Evolutionary conservation across 495 filamentous ascomycete species (phyloP), one percentile per base, ranked within the genome.

Genomic region (Hamigera avellanea): DNA sequence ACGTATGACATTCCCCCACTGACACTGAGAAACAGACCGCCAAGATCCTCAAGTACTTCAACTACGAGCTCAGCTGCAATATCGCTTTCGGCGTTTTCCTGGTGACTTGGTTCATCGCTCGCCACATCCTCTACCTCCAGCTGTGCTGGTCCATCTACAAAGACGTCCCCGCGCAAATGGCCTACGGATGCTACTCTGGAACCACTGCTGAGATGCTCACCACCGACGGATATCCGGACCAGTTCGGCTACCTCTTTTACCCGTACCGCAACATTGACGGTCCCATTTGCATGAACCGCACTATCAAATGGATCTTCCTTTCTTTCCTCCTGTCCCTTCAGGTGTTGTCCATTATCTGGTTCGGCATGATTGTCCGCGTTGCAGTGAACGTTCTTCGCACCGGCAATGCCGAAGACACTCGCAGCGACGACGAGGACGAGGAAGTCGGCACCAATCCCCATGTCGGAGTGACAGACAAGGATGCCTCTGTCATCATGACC

Each of bases 41-140:
- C 30, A 98, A 98, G 58, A 81, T 91, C 41, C 74, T 96, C 42
- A 94, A 93, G 57, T 98, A 98, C 53, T 56, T 91, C 12, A 76
- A 80, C 36, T 84, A 66, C 59, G 70, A 78, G 34, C 75, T 56
- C 8, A 57, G 80, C 42, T 95, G 88, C 73, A 88, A 95, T 50
- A 58, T 76, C 38, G 74, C 76, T 28, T 98, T 96, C 50, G 93
- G 75, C 26, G 46, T 93, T 26, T 94, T 98, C 62, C 79, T 96
- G 61, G 43, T 83, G 14, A 74, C 73, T 35, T 98, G 91, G 91
- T 66, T 96, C 43, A 45, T 83, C 15, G 72, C 83, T 3, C 82
- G 91, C 27, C 91, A 98, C 54, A 61, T 91, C 29, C 57, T 83
- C 39, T 98, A 91, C 62, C 61, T 73, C 21, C 57, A 69, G 32